Evolutionary conservation across 2,329 filamentous ascomycete species (phyloP).

Genomic region (Fusarium poae): DNA sequence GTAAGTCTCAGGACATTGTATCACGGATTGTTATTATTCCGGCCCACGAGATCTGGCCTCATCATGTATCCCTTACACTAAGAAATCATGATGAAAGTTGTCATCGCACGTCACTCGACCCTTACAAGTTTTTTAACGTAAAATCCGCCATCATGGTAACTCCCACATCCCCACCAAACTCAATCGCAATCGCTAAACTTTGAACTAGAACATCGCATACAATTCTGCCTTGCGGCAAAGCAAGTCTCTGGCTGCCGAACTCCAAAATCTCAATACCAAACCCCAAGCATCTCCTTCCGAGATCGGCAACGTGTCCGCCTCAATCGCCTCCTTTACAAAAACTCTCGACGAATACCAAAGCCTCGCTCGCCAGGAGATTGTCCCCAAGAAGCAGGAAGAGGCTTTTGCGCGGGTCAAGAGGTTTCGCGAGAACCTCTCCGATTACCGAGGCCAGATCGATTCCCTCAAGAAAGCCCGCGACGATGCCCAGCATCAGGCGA

Average conservation of each 20-base stretch:
- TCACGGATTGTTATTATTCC: conserved; percentile 32
- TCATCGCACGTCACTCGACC: conserved; percentile 24
- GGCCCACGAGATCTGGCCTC: conserved; percentile 49
- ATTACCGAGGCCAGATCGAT: conserved; percentile 84
- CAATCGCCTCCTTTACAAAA: conserved; percentile 83
- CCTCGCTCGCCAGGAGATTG: conserved; percentile 88
- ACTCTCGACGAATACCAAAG: conserved; percentile 93
- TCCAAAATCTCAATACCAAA: conserved; percentile 76
- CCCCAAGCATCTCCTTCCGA: conserved; percentile 69
- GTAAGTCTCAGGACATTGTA: conserved; percentile 2
- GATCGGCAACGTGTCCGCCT: conserved; percentile 80
- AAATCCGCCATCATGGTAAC: conserved; percentile 45
- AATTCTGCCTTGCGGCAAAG: conserved; percentile 89
- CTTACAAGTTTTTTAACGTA: conserved; percentile 29
- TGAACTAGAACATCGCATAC: conserved; percentile 79
- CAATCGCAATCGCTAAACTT: fast-evolving
- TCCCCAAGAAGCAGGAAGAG: conserved; percentile 91
- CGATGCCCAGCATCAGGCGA: conserved; percentile 73
- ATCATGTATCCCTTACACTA: conserved; percentile 32
- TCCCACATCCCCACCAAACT: fast-evolving
- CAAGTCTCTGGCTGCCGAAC: conserved; percentile 81
- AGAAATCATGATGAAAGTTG: conserved; percentile 43
- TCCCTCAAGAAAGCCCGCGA: conserved; percentile 82
- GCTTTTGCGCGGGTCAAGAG: conserved; percentile 86
- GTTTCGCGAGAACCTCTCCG: conserved; percentile 84